A percentile compares a stretch with the other conserved stretches of the same genome.
Evolutionary conservation across 1,139 yeast species (phyloP).

Genomic region (Candida pseudoviswanathii): DNA sequence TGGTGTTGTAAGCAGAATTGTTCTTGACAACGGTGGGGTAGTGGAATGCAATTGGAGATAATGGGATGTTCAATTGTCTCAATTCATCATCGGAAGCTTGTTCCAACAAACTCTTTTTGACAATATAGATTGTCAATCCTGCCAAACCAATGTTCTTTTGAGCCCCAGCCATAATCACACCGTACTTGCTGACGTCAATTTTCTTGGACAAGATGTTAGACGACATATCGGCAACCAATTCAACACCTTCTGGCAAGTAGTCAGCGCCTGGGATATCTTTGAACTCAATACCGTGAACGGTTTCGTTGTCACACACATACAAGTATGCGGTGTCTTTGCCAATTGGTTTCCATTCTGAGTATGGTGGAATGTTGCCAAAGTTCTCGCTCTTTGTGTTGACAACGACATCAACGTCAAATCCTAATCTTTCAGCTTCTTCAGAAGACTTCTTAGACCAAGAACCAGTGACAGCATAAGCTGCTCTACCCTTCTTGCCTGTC

Average conservation of each 20-base stretch:
- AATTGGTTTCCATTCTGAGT: constrained; percentile 59
- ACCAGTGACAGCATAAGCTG: constrained; percentile 89
- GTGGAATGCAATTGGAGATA: constrained; percentile 86
- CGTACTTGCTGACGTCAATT: constrained; percentile 81
- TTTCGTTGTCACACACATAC: constrained; percentile 93
- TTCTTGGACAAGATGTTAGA: constrained; percentile 85
- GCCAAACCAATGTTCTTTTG: constrained; percentile 97
- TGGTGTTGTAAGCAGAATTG: constrained; percentile 92
- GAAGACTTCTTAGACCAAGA: constrained; percentile 88
- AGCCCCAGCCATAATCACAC: constrained; percentile 91
- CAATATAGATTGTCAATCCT: constrained; percentile 87
- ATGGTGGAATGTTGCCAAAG: constrained; percentile 69
- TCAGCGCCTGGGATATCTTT: constrained; percentile 49
- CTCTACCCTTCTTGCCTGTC: constrained; percentile 73
- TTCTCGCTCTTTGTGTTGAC: constrained; percentile 67
- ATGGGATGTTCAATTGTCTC: constrained; percentile 60
- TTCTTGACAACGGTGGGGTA: constrained; percentile 84
- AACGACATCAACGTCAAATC: constrained; percentile 71
- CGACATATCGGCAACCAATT: constrained; percentile 91
- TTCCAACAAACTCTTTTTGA: constrained; percentile 75
- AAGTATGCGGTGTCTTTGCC: constrained; percentile 71
- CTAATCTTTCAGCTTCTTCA: constrained; percentile 85
- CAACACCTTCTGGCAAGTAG: constrained; percentile 66
- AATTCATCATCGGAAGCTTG: constrained; percentile 68
- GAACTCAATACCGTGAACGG: constrained; percentile 93